Conservation (phyloP, 495 filamentous ascomycete genomes). For the Daldinia loculata region DNA sequence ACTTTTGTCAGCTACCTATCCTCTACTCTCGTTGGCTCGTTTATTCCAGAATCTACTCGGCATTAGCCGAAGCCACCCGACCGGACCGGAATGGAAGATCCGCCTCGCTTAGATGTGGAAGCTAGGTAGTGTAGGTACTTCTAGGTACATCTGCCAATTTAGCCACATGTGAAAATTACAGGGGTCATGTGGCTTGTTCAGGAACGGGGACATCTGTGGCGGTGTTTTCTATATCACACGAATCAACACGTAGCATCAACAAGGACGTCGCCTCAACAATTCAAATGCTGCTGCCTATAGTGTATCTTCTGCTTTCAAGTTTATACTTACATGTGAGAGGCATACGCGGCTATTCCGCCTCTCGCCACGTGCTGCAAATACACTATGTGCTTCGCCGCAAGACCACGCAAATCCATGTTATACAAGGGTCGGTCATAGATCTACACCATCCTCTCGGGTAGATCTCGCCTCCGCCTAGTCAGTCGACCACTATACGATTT, state of each 20-base stretch:
- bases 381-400: not conserved
- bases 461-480: not conserved
- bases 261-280: not conserved
- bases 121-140: not conserved
- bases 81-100: not conserved
- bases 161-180: not conserved
- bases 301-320: not conserved
- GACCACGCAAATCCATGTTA: not conserved
- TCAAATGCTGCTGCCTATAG: not conserved
- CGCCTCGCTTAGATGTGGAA: conserved; percentile 1
- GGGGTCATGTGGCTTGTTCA: not conserved
- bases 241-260: not conserved
- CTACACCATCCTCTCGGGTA: not conserved
- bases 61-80: conserved; percentile 27
- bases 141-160: not conserved
- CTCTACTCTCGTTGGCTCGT: not conserved
- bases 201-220: not conserved
- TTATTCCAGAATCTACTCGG: conserved; percentile 23
- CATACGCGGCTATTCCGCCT: not conserved
- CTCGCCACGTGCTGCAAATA: not conserved
- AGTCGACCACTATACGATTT: not conserved
- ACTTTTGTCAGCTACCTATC: not conserved
- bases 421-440: not conserved
- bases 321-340: not conserved
- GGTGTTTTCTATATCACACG: not conserved